A percentile compares a stretch with the other conserved stretches of the same genome.
phyloP scores from a whole-genome alignment of 1,284 basidiomycete genomes.

The Cutaneotrichosporon spelunceum region DNA sequence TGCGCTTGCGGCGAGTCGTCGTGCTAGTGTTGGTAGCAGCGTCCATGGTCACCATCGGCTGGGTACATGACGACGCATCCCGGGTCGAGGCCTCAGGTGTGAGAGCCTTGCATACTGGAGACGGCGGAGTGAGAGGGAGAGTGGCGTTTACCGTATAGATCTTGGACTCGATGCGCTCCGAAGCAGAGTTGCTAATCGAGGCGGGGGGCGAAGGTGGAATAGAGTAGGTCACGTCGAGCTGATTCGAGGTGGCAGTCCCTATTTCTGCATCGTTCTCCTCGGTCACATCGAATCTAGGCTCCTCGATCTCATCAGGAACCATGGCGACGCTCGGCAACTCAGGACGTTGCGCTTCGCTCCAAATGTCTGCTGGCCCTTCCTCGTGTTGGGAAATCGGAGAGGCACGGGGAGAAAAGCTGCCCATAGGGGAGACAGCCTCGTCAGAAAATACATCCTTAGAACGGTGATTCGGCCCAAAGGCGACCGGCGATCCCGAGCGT shows the following conservation, averaged over 20 bases:
- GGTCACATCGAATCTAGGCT: not conserved
- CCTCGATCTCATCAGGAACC: constrained; percentile 4
- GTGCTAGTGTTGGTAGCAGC: not conserved
- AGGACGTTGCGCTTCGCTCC: not conserved
- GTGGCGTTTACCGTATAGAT: not conserved
- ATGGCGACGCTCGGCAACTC: not conserved
- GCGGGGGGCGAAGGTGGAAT: not conserved
- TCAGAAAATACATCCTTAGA: not conserved
- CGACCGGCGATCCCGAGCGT: not conserved
- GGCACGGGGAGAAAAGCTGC: no score
- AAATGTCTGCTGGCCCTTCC: not conserved
- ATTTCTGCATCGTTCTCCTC: not conserved
- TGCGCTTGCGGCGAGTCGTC: not conserved
- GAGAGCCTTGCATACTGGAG: not conserved
- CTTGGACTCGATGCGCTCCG: not conserved
- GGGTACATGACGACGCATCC: not conserved
- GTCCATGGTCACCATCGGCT: not conserved
- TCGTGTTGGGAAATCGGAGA: not conserved
- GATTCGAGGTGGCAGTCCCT: not conserved
- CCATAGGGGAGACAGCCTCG: no score
- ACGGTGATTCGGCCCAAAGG: not conserved
- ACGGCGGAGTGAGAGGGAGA: not conserved
- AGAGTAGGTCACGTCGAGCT: not conserved
- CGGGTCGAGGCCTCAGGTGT: not conserved
- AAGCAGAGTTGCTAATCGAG: not conserved